phyloP scores from a whole-genome alignment of 176 grass and related monocot genomes.

The Zizania latifolia region DNA sequence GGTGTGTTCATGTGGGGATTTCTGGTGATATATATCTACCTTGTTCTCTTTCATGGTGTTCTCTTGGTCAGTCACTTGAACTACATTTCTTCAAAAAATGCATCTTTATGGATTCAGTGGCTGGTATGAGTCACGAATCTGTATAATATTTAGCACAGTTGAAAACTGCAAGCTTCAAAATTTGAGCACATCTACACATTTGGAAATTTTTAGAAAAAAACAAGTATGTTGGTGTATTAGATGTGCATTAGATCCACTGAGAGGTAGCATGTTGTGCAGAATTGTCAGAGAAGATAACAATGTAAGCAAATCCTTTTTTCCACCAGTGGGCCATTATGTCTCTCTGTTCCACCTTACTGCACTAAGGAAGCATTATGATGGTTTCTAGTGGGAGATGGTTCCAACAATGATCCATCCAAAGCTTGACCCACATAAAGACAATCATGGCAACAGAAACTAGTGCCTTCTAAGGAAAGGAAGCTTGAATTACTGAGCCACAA shows the following conservation, averaged over 20 bases:
- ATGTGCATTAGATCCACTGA: too few relatives aligned
- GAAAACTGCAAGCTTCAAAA: background rate
- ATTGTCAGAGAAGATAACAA: too few relatives aligned
- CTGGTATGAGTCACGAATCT: background rate
- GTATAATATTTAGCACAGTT: background rate
- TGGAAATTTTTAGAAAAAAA: too few relatives aligned
- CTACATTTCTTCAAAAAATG: background rate
- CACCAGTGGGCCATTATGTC: background rate
- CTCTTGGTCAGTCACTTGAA: background rate
- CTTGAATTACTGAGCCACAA: background rate
- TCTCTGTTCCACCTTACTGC: background rate
- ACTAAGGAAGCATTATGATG: conserved; percentile 27
- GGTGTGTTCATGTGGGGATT: conserved; percentile 79
- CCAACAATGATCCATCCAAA: background rate
- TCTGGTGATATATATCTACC: conserved; percentile 53
- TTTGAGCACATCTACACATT: too few relatives aligned
- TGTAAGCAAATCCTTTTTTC: background rate
- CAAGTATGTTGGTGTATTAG: too few relatives aligned
- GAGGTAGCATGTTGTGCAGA: too few relatives aligned
- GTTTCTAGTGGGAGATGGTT: conserved; percentile 2
- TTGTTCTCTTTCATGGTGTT: background rate
- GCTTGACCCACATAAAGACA: conserved; percentile 5
- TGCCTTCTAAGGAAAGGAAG: conserved; percentile 11
- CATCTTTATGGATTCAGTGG: background rate
- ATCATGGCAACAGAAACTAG: background rate